These are phyloP conservation scores for Aspergillus quadricinctus DNA, from an alignment of 2,329 filamentous ascomycete species.

Conservation along the genomic window DNA sequence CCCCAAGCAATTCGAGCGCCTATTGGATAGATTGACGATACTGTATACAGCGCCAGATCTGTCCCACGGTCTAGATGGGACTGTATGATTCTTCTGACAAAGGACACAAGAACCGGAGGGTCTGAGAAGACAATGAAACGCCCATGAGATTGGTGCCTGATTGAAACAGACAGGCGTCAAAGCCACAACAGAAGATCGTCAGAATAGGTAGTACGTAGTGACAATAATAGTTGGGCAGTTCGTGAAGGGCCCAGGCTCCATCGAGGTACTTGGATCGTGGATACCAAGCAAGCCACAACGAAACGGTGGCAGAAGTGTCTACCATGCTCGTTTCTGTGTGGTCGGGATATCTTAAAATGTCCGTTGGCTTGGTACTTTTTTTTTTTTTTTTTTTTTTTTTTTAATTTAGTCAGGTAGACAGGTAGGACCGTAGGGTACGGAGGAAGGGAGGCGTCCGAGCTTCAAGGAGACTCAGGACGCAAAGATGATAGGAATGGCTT, in stretches of 20 bases:
- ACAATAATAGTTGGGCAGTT: neutral
- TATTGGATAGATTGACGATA: neutral
- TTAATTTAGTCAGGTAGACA: neutral
- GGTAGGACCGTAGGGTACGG: too few relatives aligned
- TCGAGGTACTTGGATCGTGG: neutral
- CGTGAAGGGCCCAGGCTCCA: neutral
- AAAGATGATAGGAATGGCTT: slow-evolving; percentile 3
- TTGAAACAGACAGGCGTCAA: neutral
- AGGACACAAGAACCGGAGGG: neutral
- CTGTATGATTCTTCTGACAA: neutral
- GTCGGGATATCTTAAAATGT: neutral
- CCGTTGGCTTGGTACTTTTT: neutral
- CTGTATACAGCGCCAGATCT: neutral
- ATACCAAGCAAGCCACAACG: neutral
- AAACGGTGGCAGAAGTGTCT: neutral
- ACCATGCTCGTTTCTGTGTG: neutral
- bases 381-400: neutral
- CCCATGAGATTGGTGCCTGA: neutral
- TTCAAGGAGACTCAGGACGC: neutral
- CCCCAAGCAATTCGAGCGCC: neutral
- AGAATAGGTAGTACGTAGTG: too few relatives aligned
- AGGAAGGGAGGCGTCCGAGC: neutral
- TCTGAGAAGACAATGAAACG: neutral
- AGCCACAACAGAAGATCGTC: neutral
- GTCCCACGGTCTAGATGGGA: neutral